phyloP scores from a whole-genome alignment of 345 rosid genomes.

The Ceriops decandra region DNA sequence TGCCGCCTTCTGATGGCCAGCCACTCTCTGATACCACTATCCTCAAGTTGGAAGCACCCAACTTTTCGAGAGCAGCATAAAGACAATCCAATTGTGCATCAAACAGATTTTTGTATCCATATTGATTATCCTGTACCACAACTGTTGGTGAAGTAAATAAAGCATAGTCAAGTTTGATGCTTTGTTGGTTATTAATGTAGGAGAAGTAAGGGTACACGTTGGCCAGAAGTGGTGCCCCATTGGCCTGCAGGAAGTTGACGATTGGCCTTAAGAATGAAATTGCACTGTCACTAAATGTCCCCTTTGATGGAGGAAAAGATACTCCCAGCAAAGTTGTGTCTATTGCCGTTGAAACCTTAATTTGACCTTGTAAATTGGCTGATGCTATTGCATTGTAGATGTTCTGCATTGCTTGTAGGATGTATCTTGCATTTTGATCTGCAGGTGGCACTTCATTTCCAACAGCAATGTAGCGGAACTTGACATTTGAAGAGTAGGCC shows the following conservation, averaged over 20 bases:
- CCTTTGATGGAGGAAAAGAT: slow-evolving; percentile 35
- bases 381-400: slow-evolving; percentile 19
- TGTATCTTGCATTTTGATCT: slow-evolving; percentile 10
- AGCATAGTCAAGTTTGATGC: slow-evolving; percentile 20
- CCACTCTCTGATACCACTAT: slow-evolving; percentile 29
- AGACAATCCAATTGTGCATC: slow-evolving; percentile 23
- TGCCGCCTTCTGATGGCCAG: slow-evolving; percentile 26
- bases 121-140: slow-evolving; percentile 15
- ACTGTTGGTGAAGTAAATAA: slow-evolving; percentile 13
- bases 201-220: slow-evolving; percentile 29
- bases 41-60: slow-evolving; percentile 4
- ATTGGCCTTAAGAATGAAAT: slow-evolving; percentile 26
- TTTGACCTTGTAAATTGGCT: slow-evolving; percentile 19
- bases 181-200: not conserved
- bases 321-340: slow-evolving; percentile 2
- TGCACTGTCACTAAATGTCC: slow-evolving; percentile 13
- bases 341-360: slow-evolving; percentile 43
- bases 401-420: slow-evolving; percentile 32
- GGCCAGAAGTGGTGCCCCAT: slow-evolving; percentile 22
- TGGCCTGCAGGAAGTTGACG: slow-evolving; percentile 15
- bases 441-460: slow-evolving; percentile 44
- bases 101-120: slow-evolving; percentile 22
- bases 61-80: slow-evolving; percentile 22
- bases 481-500: slow-evolving; percentile 29
- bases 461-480: slow-evolving; percentile 46